Evolutionary conservation across 1,139 yeast genomes (phyloP).

Genomic region (Tardiomyces blankii): DNA sequence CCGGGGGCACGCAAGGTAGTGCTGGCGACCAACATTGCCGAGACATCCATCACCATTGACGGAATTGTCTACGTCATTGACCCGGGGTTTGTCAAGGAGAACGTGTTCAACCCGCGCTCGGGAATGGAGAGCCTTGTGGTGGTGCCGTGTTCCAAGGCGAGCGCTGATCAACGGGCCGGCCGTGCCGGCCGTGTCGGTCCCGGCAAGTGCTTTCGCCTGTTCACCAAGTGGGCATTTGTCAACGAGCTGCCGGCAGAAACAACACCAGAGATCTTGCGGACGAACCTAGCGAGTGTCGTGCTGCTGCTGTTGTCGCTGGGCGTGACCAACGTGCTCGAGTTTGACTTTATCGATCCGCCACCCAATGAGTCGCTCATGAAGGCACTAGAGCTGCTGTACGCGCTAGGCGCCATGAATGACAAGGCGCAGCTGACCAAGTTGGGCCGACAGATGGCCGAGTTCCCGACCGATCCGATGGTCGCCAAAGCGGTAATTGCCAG

Average conservation of each 20-base stretch:
- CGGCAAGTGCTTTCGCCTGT: constrained; percentile 84
- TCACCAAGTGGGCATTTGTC: constrained; percentile 75
- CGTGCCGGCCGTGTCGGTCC: constrained; percentile 97
- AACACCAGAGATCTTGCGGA: constrained; percentile 79
- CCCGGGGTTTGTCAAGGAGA: constrained; percentile 87
- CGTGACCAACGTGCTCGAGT: constrained; percentile 65
- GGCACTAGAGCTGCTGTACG: constrained; percentile 69
- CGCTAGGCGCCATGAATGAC: constrained; percentile 81
- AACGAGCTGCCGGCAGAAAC: constrained; percentile 72
- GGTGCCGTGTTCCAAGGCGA: constrained; percentile 82
- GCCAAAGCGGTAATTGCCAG: constrained; percentile 66
- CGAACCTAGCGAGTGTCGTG: constrained; percentile 68
- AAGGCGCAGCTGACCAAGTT: constrained; percentile 64
- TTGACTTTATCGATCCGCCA: constrained; percentile 86
- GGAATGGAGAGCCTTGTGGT: constrained; percentile 89
- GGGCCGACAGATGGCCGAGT: constrained; percentile 84
- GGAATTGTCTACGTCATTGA: constrained; percentile 86
- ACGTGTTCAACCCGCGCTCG: constrained; percentile 65
- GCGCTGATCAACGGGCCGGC: constrained; percentile 94
- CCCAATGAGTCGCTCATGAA: constrained; percentile 58
- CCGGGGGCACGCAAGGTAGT: constrained; percentile 72
- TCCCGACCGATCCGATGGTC: constrained; percentile 86
- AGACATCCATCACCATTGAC: constrained; percentile 89
- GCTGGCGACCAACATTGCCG: constrained; percentile 92
- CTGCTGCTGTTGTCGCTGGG: constrained; percentile 70